Evolutionary conservation across 1,139 yeast species (phyloP), one percentile per base, ranked within the genome.

Genomic region (Yamadazyma triangularis): DNA sequence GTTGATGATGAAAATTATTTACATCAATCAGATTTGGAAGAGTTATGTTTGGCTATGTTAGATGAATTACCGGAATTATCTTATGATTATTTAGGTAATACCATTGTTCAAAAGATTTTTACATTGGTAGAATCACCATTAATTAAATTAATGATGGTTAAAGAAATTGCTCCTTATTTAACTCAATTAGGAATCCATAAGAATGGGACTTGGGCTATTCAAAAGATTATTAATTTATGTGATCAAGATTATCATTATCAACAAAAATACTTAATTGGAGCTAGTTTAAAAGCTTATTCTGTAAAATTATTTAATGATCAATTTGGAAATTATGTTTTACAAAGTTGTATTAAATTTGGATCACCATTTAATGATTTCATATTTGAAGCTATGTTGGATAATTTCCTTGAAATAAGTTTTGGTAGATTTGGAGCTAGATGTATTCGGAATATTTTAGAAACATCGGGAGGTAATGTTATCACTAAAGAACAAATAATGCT

Each of bases 151-250:
- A 73, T 83, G 58, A 83, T 93, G 88, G 73, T 91, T 31, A 77
- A 82, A 48, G 77, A 75, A 44, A 77, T 93, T 31, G 69, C 84
- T 4, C 95, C 93, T 13, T 85, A 71, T 49, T 67, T 93, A 42
- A 85, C 96, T 2, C 94, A 88, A 48, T 81, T 91, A 65, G 93
- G 97, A 47, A 82, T 87, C 35, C 99, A 91, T 61, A 91, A 91
- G 52, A 91, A 93, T 56, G 99, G 99, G 40, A 91, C 99, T 4
- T 91, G 98, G 98, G 97, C 97, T 2, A 94, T 95, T 19, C 98
- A 93, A 56, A 93, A 91, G 57, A 82, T 91, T 53, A 88, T 93
- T 47, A 84, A 80, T 42, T 80, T 85, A 36, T 56, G 68, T 36
- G 80, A 85, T 16, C 19, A 16, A 9, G 73, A 74, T 23, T n/a